Percentiles rank a stretch among this genome's conserved stretches.
Evolutionary conservation across 2,329 filamentous ascomycete genomes (phyloP).

Genomic region (Diaporthe sp.): DNA sequence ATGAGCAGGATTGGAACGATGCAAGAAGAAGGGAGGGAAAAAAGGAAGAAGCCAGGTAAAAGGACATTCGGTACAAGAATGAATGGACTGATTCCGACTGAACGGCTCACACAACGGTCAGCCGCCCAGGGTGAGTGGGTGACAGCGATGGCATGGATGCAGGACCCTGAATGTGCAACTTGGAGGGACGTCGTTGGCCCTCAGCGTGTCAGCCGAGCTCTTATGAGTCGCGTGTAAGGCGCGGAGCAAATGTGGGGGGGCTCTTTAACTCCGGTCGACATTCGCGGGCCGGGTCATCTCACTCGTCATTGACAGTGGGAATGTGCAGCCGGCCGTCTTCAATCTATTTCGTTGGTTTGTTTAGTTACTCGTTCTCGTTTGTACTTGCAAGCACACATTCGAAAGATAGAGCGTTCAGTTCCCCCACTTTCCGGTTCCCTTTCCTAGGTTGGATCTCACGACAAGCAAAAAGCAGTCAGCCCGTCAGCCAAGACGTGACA

Average conservation of each 20-base stretch:
- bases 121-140: too few relatives aligned
- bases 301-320: slow-evolving; percentile 16
- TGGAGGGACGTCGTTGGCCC: not conserved
- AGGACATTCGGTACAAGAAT: not conserved
- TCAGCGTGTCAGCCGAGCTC: slow-evolving; percentile 13
- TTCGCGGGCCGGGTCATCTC: not conserved
- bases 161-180: too few relatives aligned
- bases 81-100: too few relatives aligned
- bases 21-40: too few relatives aligned
- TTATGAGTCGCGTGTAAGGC: slow-evolving; percentile 16
- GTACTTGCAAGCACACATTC: not conserved
- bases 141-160: too few relatives aligned
- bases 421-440: too few relatives aligned
- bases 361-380: not conserved
- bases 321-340: not conserved
- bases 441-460: not conserved
- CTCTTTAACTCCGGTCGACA: slow-evolving; percentile 24
- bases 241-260: slow-evolving; percentile 29
- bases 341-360: not conserved
- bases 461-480: not conserved
- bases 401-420: not conserved
- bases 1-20: not conserved
- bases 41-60: too few relatives aligned
- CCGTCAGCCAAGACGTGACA: slow-evolving; percentile 14
- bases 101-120: not conserved